Base-by-base conservation (phyloP, 2,329 filamentous ascomycete genomes). In the Ophiostoma triangulosporum region DNA sequence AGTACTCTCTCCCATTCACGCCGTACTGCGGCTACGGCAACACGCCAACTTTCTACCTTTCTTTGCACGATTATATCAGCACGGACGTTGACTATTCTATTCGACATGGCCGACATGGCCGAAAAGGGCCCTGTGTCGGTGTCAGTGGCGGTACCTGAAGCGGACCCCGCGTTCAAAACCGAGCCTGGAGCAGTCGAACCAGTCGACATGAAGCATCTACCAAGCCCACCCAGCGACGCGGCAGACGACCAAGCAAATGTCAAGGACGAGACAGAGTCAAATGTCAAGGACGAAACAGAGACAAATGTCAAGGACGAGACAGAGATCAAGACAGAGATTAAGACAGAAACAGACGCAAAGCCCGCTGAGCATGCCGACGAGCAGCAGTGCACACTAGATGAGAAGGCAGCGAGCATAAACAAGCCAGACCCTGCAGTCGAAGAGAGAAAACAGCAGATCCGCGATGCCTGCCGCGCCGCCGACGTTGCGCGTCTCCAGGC, bases 391-490 rank as follows among this genome's bases (percentile, higher is more conserved):
- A n/a, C n/a, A 27, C 15, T 14, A 17, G 24, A 24, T 9, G 26
- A 46, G 17, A 14, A 29, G 26, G 3, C 24, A 17, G 7, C 40
- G 15, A 29, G 26, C 6, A 20, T n/a, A 11, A n/a, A 29, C 6
- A 22, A 7, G n/a, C 3, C 40, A 46, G 26, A 46, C 8, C 43
- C 43, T 6, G 14, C 26, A 6, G 24, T 46, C 24, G 43, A 17
- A 17, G 43, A 29, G 20, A 73, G 78, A 62, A 65, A 66, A 57
- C 62, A 69, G 51, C 63, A 71, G 48, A 81, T 84, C 48, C 65
- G 75, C 20, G 70, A 74, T 45, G 84, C 84, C 29, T 88, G 83
- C 68, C 70, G 69, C 57, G 68, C 68, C 62, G 71, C 67, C 51
- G 76, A 88, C 63, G 65, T 84, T 33, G 66, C 73, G 33, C 67